phyloP scores from a whole-genome alignment of 2,329 filamentous ascomycete species.

The Trichoderma hamatum region DNA sequence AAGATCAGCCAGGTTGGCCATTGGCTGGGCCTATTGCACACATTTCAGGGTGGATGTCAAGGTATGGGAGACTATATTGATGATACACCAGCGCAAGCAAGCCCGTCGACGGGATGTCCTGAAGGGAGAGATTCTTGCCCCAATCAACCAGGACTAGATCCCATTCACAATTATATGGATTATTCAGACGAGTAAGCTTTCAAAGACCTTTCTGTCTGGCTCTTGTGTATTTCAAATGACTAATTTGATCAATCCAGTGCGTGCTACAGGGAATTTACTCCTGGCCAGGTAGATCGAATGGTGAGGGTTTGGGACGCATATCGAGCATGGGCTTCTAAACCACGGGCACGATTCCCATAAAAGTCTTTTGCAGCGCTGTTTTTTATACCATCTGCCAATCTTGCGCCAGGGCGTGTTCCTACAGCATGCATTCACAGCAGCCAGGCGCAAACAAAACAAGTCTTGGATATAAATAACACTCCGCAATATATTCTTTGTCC shows the following conservation, averaged over 20 bases:
- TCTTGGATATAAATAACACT: neutral
- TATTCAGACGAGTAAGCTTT: slow-evolving; percentile 33
- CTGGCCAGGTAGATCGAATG: slow-evolving; percentile 29
- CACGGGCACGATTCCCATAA: too few relatives aligned
- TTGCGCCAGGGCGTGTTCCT: too few relatives aligned
- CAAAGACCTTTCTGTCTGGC: neutral
- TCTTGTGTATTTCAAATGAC: neutral
- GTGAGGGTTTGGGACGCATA: slow-evolving; percentile 20
- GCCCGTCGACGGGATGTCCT: slow-evolving; percentile 39
- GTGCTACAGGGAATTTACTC: slow-evolving; percentile 28
- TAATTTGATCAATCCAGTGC: slow-evolving; percentile 5
- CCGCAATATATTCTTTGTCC: neutral
- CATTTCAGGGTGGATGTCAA: slow-evolving; percentile 44
- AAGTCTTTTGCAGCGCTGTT: too few relatives aligned
- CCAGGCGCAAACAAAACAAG: neutral
- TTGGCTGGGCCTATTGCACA: slow-evolving; percentile 50
- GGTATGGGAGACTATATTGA: slow-evolving; percentile 42
- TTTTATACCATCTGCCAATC: too few relatives aligned
- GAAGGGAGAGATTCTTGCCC: slow-evolving; percentile 37
- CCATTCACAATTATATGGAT: slow-evolving; percentile 38
- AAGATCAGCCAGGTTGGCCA: slow-evolving; percentile 38
- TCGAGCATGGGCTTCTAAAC: neutral
- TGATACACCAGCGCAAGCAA: slow-evolving; percentile 43
- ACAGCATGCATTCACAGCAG: too few relatives aligned
- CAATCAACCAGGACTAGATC: slow-evolving; percentile 32